A percentile compares a stretch with the other conserved stretches of the same genome.
Conservation (phyloP, 1,139 yeast genomes). For the Schizosaccharomyces versatilis region DNA sequence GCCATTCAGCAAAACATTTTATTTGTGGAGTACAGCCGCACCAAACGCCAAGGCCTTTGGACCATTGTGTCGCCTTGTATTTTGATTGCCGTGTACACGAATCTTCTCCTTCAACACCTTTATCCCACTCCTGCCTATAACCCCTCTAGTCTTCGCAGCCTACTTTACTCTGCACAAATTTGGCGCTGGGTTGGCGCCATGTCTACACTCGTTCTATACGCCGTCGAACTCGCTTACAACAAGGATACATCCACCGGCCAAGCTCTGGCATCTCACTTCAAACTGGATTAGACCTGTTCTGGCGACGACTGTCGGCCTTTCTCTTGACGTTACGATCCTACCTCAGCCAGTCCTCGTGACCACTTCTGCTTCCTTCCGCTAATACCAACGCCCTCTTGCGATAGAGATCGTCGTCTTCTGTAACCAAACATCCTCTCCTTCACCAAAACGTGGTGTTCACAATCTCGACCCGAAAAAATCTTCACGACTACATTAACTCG, state of each 20-base stretch:
- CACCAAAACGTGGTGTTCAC: too few relatives aligned
- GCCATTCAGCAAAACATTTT: constrained; percentile 22
- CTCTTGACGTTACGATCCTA: too few relatives aligned
- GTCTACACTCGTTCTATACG: constrained; percentile 55
- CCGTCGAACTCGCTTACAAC: constrained; percentile 34
- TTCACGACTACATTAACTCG: too few relatives aligned
- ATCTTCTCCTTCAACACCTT: constrained; percentile 60
- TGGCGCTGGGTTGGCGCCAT: constrained; percentile 94
- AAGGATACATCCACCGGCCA: background rate
- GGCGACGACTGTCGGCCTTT: too few relatives aligned
- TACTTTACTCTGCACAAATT: constrained; percentile 41
- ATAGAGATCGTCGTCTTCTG: too few relatives aligned
- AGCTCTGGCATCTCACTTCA: background rate
- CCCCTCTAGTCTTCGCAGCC: constrained; percentile 13
- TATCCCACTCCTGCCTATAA: constrained; percentile 44
- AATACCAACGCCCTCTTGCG: too few relatives aligned
- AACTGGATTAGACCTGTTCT: background rate
- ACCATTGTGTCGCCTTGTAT: constrained; percentile 49
- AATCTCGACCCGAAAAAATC: too few relatives aligned
- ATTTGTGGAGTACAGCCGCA: background rate
- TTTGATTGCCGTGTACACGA: constrained; percentile 83
- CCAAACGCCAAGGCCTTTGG: constrained; percentile 25
- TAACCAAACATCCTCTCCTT: too few relatives aligned
- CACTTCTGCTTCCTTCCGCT: too few relatives aligned
- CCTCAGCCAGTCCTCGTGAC: too few relatives aligned